Evolutionary conservation across 169 alveolate genomes (phyloP), one percentile per base, ranked within the genome.

Genomic region (Plasmodium blacklocki): DNA sequence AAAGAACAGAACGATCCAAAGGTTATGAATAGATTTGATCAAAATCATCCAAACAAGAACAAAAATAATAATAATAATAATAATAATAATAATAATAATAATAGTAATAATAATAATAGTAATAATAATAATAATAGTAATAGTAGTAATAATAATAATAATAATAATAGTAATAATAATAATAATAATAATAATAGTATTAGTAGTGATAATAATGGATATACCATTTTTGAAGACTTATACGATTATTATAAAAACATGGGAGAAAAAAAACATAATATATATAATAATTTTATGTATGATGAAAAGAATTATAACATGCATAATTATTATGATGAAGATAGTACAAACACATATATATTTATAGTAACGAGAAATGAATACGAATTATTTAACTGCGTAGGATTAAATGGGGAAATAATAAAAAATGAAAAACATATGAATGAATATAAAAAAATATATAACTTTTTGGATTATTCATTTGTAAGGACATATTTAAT

Each of bases 391-490:
- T 72, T 29, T 63, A 85, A 63, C 18, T 85, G 92, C 49, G 87
- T 85, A 58, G 92, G 92, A 18, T 49, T 85, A 32, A 73, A 71
- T 85, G 92, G 92, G 19, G 92, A 85, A 63, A 85, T 85, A 71
- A 59, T 85, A 49, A 85, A 85, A 71, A 85, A 85, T 50, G 92
- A 85, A 63, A 85, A 85, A 52, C 58, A 45, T 73, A 19, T 85
- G 50, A 74, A 85, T 21, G 29, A 15, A 29, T 85, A 71, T 59
- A 85, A 85, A 63, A 85, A 85, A 45, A 64, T 62, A 75, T 71
- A 85, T 54, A 85, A 85, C 54, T 67, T 85, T 70, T 12, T 72
- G 23, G 92, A 85, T 32, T 85, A 59, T 21, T 43, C 23, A 12
- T 15, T 18, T 15, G 15, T 85, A 47, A 71, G 71, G 21, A 23